phyloP scores from a whole-genome alignment of 352 stramenopile species.

The Elongisporangium prolatum region DNA sequence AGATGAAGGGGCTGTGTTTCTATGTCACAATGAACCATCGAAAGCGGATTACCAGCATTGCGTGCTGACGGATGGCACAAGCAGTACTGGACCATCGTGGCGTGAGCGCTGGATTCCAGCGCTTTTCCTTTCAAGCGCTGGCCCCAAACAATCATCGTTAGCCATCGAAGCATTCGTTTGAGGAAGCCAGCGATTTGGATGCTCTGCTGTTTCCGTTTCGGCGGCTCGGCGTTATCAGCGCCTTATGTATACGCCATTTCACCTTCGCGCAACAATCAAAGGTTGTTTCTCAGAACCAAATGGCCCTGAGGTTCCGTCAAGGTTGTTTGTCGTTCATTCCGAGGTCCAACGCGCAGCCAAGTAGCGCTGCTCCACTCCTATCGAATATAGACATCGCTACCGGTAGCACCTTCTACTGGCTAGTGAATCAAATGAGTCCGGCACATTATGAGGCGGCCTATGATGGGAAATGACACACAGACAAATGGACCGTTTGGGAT shows the following conservation, averaged over 20 bases:
- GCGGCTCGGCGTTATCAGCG: background rate
- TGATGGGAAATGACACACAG: too few species aligned
- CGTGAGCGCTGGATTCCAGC: background rate
- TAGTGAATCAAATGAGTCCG: too few species aligned
- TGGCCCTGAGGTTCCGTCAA: background rate
- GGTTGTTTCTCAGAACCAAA: background rate
- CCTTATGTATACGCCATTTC: background rate
- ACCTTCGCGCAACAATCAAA: background rate
- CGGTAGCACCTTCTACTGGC: too few species aligned
- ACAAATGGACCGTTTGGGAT: too few species aligned
- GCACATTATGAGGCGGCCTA: too few species aligned
- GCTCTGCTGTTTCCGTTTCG: background rate
- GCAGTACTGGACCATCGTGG: background rate
- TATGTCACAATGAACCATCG: background rate
- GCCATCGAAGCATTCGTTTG: background rate
- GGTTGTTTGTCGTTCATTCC: background rate
- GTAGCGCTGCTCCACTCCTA: too few species aligned
- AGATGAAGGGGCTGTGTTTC: background rate
- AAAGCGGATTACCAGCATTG: background rate
- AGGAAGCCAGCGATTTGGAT: background rate
- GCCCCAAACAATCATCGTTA: background rate
- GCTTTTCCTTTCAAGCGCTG: background rate
- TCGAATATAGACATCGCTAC: too few species aligned
- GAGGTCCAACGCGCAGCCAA: background rate
- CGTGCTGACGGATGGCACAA: background rate